Percentiles rank a stretch among this genome's conserved stretches.
Conservation (phyloP, 805 yeast species). For the Phaffomyces antillensis region DNA sequence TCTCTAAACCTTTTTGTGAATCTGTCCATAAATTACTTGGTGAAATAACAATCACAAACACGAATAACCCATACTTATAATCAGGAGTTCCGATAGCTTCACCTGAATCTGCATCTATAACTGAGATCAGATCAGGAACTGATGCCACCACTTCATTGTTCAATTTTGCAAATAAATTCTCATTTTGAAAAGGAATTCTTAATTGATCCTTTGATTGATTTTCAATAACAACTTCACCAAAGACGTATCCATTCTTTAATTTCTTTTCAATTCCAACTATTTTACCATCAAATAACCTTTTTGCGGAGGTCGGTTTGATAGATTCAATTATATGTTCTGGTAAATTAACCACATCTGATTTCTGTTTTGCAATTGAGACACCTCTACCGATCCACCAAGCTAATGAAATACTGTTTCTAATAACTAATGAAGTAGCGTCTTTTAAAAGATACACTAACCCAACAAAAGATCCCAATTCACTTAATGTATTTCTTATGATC, state of each 20-base stretch:
- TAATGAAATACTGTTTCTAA: conserved; percentile 29
- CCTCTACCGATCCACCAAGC: conserved; percentile 44
- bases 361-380: conserved; percentile 30
- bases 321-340: conserved; percentile 30
- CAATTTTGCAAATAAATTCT: conserved; percentile 32
- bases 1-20: conserved; percentile 27
- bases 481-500: conserved; percentile 32
- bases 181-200: conserved; percentile 41
- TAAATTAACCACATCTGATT: conserved; percentile 28
- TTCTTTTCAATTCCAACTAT: conserved; percentile 36
- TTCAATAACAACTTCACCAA: conserved; percentile 37
- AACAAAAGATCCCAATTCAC: conserved; percentile 36
- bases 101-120: conserved; percentile 35
- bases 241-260: conserved; percentile 35
- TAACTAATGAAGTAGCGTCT: conserved; percentile 24
- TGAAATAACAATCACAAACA: conserved; percentile 33
- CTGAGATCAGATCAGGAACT: conserved; percentile 40
- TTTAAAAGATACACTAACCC: conserved; percentile 23
- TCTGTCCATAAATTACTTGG: conserved; percentile 30
- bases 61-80: conserved; percentile 37
- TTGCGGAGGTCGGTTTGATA: conserved; percentile 26
- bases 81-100: conserved; percentile 45
- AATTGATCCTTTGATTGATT: conserved; percentile 10
- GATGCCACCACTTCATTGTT: conserved; percentile 27
- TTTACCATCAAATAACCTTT: conserved; percentile 32